Evolutionary conservation across 139 green algal species (phyloP).

Genomic region (Auxenochlorella protothecoides): DNA sequence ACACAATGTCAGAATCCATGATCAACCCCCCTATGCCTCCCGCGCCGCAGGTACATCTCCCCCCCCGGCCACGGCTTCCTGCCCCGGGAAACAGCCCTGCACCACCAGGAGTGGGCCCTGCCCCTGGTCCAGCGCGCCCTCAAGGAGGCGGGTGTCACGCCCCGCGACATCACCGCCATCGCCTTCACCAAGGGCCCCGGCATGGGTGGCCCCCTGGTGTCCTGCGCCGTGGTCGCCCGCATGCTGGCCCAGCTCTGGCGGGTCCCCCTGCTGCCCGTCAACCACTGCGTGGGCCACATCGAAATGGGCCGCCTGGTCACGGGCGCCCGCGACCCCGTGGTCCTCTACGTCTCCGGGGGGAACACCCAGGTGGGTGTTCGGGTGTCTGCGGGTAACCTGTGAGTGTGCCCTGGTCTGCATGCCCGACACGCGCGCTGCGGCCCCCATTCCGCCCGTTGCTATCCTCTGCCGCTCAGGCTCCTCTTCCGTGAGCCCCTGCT

Average conservation of each 20-base stretch:
- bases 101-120: slow-evolving; percentile 61
- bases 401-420: background rate
- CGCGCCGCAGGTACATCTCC: slow-evolving; percentile 56
- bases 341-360: slow-evolving; percentile 84
- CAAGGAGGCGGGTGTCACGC: slow-evolving; percentile 39
- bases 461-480: background rate
- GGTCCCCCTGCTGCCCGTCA: slow-evolving; percentile 69
- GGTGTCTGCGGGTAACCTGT: background rate
- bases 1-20: too few relatives aligned
- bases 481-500: too few relatives aligned
- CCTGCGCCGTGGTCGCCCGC: slow-evolving; percentile 69
- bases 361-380: slow-evolving; percentile 65
- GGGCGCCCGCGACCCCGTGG: slow-evolving; percentile 72
- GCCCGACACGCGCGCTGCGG: too few relatives aligned
- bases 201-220: slow-evolving; percentile 75
- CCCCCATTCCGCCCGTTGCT: too few relatives aligned
- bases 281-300: slow-evolving; percentile 89
- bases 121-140: slow-evolving; percentile 56
- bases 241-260: slow-evolving; percentile 66
- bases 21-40: too few relatives aligned
- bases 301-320: slow-evolving; percentile 86
- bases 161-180: slow-evolving; percentile 50
- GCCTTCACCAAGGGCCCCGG: slow-evolving; percentile 84
- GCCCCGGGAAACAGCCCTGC: slow-evolving; percentile 68
- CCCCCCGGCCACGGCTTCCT: slow-evolving; percentile 77